Percentiles rank a stretch among this genome's conserved stretches.
Evolutionary conservation across 2,329 filamentous ascomycete species (phyloP).

Genomic region (Thelonectria discophora): DNA sequence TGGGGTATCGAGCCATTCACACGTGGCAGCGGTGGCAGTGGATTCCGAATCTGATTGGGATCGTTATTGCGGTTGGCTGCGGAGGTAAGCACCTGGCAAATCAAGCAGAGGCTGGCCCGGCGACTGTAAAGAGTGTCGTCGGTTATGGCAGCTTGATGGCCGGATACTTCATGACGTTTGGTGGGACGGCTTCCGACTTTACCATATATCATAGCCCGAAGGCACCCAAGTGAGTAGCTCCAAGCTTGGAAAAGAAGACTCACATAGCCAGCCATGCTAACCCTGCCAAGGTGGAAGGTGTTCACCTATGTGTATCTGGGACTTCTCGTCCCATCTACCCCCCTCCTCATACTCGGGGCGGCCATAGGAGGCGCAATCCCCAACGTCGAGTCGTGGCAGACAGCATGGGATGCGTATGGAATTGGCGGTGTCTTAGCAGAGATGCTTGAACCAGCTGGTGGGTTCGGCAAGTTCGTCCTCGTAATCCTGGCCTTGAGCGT

Average conservation of each 20-base stretch:
- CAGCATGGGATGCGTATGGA: constrained; percentile 42
- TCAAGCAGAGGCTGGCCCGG: constrained; percentile 53
- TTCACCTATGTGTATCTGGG: constrained; percentile 57
- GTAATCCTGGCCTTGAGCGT: constrained; percentile 46
- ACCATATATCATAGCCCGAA: constrained; percentile 59
- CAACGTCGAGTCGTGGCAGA: constrained; percentile 43
- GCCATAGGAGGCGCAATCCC: constrained; percentile 49
- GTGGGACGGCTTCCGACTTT: constrained; percentile 64
- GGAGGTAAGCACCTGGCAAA: constrained; percentile 59
- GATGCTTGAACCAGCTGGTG: constrained; percentile 45
- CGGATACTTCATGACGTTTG: constrained; percentile 64
- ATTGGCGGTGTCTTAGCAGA: constrained; percentile 45
- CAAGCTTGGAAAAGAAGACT: constrained; percentile 26
- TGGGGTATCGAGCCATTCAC: constrained; percentile 64
- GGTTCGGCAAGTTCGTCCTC: constrained; percentile 50
- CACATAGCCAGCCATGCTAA: constrained; percentile 44
- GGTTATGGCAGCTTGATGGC: constrained; percentile 59
- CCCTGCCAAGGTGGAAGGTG: constrained; percentile 38
- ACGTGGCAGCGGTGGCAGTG: constrained; percentile 65
- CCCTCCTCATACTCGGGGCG: constrained; percentile 51
- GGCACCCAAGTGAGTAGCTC: constrained; percentile 33
- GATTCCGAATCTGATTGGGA: constrained; percentile 62
- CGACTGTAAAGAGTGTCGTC: constrained; percentile 50
- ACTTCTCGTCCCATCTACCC: constrained; percentile 50
- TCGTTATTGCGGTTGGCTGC: constrained; percentile 62